Base-by-base conservation (phyloP, 177 flowering plant genomes). In the Vitis hybrid region DNA sequence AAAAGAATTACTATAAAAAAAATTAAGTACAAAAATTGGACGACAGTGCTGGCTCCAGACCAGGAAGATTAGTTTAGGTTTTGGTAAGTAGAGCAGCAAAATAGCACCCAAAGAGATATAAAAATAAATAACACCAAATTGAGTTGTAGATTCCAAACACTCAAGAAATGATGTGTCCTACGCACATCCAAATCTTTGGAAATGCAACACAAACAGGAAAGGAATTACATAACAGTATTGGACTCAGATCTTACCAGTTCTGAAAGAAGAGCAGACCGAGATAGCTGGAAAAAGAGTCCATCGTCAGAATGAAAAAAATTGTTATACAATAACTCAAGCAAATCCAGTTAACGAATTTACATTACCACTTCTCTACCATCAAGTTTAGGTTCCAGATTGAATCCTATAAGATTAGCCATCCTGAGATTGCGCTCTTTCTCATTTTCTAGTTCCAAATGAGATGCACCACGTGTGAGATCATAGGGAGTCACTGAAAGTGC, bases 391-490 rank as follows among this genome's bases (percentile, higher is more conserved):
- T 96, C 98, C 62, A 96, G 82, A 80, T 75, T 83, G 72, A 96
- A 96, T 11, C 89, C 93, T 31, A 94, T 88, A 71, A 96, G 97
- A 78, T 87, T 89, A 22, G 90, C 84, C 89, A 96, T 85, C 82
- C 93, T 86, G 70, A 84, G 71, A 63, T 86, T 94, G 60, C 94
- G 89, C 66, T 94, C 99, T 70, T 91, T 94, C 80, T 87, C 98
- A 83, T 89, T 87, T 71, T 90, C 97, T 77, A 92, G 90, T 74
- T 96, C 97, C 73, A 88, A 58, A 83, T 94, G 97, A 61, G 99
- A 90, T 59, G 92, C 87, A 52, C 89, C 88, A 62, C 66, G 81
- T 9, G 78, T 74, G 61, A 72, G 89, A 59, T 88, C 88, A 80
- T 86, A 93, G 1, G 97, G 98, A 15, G 82, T 56, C 67, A 91